These are phyloP conservation scores for Oenanthe sinensis DNA, from an alignment of 129 eudicot species.

Conservation along the genomic window DNA sequence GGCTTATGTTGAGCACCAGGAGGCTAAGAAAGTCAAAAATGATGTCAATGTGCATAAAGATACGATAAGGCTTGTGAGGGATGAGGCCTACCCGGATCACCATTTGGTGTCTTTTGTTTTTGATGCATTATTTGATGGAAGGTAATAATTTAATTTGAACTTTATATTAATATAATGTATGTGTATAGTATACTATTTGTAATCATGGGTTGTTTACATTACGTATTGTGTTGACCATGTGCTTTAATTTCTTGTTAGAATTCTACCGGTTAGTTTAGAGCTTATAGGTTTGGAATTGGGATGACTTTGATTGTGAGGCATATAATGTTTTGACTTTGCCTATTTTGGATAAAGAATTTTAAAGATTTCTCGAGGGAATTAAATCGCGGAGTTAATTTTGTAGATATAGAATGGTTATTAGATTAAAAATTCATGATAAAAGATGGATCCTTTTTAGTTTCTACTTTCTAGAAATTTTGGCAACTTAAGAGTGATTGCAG, in stretches of 20 bases:
- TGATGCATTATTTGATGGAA: constrained; percentile 71
- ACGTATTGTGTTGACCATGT: not conserved
- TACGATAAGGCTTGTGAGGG: constrained; percentile 54
- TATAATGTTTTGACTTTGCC: not conserved
- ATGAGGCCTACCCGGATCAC: constrained; percentile 57
- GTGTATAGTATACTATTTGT: not conserved
- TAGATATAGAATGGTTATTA: not conserved
- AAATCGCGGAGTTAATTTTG: not conserved
- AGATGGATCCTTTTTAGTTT: not conserved
- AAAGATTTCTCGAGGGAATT: not conserved
- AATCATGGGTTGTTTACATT: not conserved
- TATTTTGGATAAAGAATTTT: not conserved
- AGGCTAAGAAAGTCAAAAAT: constrained; percentile 66
- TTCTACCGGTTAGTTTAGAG: not conserved
- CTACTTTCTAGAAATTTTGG: not conserved
- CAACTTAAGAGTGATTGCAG: not conserved
- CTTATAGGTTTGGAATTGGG: not conserved
- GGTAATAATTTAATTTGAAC: constrained; percentile 21
- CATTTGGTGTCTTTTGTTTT: constrained; percentile 71
- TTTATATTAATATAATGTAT: not conserved
- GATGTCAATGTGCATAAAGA: constrained; percentile 85
- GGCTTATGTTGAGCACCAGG: constrained; percentile 54
- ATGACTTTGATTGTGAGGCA: not conserved
- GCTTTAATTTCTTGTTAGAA: not conserved
- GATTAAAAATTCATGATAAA: not conserved